These are phyloP conservation scores for Alisma plantagoaquatica DNA, from an alignment of 106 monocot species.

Conservation along the genomic window DNA sequence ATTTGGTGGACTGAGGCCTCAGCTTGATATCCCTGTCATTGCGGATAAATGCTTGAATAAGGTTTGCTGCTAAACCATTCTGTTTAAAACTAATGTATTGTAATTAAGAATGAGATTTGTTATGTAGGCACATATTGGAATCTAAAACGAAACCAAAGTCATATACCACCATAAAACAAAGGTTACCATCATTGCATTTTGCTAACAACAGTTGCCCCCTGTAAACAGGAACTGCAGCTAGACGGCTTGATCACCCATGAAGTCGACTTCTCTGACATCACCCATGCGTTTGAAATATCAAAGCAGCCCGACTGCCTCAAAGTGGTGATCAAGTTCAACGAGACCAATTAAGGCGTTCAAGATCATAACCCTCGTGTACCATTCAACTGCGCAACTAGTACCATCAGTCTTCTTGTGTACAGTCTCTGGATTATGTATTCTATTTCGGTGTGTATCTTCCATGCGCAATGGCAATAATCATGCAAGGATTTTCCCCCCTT, in stretches of 20 bases:
- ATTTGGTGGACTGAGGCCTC: conserved; percentile 8
- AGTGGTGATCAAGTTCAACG: conserved; percentile 2
- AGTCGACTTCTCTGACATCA: background rate
- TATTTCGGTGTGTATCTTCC: too few relatives aligned
- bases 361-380: too few relatives aligned
- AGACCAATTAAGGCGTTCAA: background rate
- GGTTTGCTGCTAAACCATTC: background rate
- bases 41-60: conserved; percentile 1
- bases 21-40: background rate
- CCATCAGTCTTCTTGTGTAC: too few relatives aligned
- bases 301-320: conserved; percentile 9
- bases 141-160: too few relatives aligned
- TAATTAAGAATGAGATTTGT: too few relatives aligned
- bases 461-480: too few relatives aligned
- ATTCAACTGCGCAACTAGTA: too few relatives aligned
- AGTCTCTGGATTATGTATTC: too few relatives aligned
- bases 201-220: background rate
- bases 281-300: background rate
- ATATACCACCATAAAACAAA: background rate
- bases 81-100: too few relatives aligned
- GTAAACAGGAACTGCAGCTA: conserved; percentile 5
- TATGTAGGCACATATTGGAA: too few relatives aligned
- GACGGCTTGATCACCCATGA: conserved; percentile 10
- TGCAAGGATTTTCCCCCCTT: too few relatives aligned
- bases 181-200: background rate